Conservation (phyloP, 169 alveolate genomes). For the Eimeria acervulina region DNA sequence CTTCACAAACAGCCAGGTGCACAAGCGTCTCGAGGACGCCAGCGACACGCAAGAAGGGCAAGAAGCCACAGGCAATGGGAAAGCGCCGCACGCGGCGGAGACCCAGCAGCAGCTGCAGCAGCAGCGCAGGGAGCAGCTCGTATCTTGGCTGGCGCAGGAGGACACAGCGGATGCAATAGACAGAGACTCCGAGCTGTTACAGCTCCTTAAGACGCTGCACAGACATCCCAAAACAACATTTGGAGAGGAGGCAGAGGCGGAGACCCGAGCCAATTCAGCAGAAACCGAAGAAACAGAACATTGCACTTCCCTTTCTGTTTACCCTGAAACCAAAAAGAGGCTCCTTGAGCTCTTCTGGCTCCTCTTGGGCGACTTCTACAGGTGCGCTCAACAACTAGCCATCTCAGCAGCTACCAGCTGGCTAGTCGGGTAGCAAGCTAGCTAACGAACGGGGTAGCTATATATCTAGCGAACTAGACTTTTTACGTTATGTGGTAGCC, state of each 20-base stretch:
- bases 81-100: constrained; percentile 15
- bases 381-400: neutral
- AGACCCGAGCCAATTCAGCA: neutral
- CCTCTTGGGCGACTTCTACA: constrained; percentile 63
- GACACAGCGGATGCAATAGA: neutral
- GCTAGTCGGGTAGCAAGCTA: neutral
- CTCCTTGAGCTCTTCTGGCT: constrained; percentile 65
- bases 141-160: neutral
- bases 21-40: neutral
- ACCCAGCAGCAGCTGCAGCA: constrained; percentile 8
- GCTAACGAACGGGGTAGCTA: neutral
- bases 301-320: neutral
- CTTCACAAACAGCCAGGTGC: constrained; percentile 29
- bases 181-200: constrained; percentile 60
- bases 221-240: neutral
- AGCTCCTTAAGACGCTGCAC: neutral
- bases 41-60: neutral
- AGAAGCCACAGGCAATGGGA: neutral
- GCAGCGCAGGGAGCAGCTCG: constrained; percentile 27
- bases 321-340: neutral
- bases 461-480: neutral
- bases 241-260: neutral
- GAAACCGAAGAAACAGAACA: neutral
- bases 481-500: neutral
- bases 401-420: neutral